These are phyloP conservation scores for Nakazawaea sp. DNA, from an alignment of 805 yeast genomes.

Conservation along the genomic window DNA sequence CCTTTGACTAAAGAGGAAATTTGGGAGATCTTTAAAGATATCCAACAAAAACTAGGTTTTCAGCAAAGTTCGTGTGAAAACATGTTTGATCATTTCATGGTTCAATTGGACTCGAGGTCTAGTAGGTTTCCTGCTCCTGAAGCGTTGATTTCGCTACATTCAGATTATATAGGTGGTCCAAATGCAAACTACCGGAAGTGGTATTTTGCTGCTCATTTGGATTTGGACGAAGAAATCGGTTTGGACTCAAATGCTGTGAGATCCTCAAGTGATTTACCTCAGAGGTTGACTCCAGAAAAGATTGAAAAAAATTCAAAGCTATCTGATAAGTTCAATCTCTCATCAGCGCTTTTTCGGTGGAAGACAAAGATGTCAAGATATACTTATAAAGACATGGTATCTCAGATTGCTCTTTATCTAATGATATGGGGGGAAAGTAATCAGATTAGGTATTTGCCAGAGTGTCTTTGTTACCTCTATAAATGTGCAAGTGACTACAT, in stretches of 20 bases:
- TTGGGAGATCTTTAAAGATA: constrained; percentile 46
- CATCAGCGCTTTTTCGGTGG: constrained; percentile 83
- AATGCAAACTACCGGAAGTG: constrained; percentile 83
- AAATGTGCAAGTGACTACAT: constrained; percentile 49
- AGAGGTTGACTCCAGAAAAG: constrained; percentile 39
- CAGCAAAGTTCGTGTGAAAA: constrained; percentile 73
- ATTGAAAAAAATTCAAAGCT: constrained; percentile 31
- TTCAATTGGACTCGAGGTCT: constrained; percentile 79
- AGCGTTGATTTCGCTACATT: constrained; percentile 74
- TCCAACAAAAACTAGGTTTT: constrained; percentile 72
- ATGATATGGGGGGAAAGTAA: constrained; percentile 77
- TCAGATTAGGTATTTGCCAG: constrained; percentile 49
- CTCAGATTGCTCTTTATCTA: constrained; percentile 57
- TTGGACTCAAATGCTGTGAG: constrained; percentile 32
- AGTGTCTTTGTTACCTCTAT: constrained; percentile 45
- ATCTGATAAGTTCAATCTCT: constrained; percentile 34
- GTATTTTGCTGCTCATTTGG: constrained; percentile 84
- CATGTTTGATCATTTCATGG: constrained; percentile 76
- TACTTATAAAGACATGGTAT: constrained; percentile 49
- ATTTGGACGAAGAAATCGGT: constrained; percentile 64
- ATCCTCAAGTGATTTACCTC: constrained; percentile 14
- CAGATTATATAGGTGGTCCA: constrained; percentile 90
- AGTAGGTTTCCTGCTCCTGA: constrained; percentile 65
- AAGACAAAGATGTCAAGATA: constrained; percentile 50
- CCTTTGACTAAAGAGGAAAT: constrained; percentile 70